phyloP scores from a whole-genome alignment of 2,329 filamentous ascomycete species.

The Verticillium longisporum region DNA sequence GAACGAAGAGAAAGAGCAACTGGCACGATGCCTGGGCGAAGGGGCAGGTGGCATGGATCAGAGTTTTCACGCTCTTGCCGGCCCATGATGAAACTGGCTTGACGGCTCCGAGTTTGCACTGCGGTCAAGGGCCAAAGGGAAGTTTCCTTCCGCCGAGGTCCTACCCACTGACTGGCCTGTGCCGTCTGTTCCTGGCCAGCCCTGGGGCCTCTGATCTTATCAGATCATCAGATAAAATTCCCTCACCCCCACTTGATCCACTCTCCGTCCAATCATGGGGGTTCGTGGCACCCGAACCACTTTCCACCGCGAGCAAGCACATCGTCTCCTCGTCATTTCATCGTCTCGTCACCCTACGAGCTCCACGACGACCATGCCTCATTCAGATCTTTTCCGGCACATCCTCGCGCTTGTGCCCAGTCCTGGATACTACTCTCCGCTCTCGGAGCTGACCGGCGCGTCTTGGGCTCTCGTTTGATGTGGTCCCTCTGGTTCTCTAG shows the following conservation, averaged over 20 bases:
- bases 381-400: neutral
- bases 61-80: neutral
- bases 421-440: neutral
- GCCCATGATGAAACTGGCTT: neutral
- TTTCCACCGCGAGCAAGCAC: neutral
- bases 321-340: neutral
- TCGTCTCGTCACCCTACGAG: neutral
- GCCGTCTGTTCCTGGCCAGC: neutral
- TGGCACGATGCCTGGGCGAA: neutral
- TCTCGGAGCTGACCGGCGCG: neutral
- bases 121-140: neutral
- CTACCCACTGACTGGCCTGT: neutral
- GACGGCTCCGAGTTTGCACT: neutral
- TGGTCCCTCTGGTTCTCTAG: neutral
- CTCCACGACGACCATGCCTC: neutral
- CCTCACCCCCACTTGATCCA: constrained; percentile 19
- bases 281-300: neutral
- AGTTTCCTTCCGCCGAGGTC: neutral
- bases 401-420: neutral
- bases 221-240: constrained; percentile 48
- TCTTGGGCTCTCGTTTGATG: neutral
- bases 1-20: neutral
- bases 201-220: constrained; percentile 28
- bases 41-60: neutral
- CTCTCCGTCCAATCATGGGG: neutral